Conservation (phyloP, 2,329 filamentous ascomycete species). For the Aspergillus eucalypticola region DNA sequence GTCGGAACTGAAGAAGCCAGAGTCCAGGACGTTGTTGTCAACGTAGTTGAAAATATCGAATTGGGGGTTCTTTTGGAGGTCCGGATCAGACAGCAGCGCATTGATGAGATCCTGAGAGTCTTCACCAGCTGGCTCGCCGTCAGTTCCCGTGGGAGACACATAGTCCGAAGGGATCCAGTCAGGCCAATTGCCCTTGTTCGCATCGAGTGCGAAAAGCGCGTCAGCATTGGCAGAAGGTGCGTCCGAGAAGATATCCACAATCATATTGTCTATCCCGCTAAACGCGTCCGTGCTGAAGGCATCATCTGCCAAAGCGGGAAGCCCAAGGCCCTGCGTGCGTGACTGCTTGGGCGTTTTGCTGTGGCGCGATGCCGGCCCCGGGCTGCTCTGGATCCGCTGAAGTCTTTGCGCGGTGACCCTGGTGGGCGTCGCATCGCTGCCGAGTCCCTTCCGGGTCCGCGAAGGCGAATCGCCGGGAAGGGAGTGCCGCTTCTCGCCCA, state of each 20-base stretch:
- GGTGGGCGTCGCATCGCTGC: constrained; percentile 28
- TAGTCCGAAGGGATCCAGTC: constrained; percentile 42
- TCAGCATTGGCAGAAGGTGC: constrained; percentile 27
- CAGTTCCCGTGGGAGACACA: constrained; percentile 33
- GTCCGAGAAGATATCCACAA: constrained; percentile 42
- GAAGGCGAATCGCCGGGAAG: constrained; percentile 40
- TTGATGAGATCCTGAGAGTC: constrained; percentile 37
- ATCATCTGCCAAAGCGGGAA: constrained; percentile 24
- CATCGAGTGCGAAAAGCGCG: constrained; percentile 31
- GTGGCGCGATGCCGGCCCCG: constrained; percentile 23
- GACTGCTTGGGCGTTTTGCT: constrained; percentile 29
- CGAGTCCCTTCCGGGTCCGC: constrained; percentile 25
- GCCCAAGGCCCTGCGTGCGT: constrained; percentile 19
- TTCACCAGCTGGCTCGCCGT: constrained; percentile 24
- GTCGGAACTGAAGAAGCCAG: constrained; percentile 40
- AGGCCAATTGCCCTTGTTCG: constrained; percentile 34
- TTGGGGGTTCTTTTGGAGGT: constrained; percentile 31
- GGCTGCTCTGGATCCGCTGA: constrained; percentile 33
- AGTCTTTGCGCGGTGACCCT: constrained; percentile 36
- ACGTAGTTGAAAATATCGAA: constrained; percentile 36
- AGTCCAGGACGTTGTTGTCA: constrained; percentile 34
- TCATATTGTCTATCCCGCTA: constrained; percentile 36
- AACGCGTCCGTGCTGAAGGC: constrained; percentile 30
- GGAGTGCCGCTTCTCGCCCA: constrained; percentile 38
- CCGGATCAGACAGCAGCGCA: constrained; percentile 37